Evolutionary conservation across 768 basidiomycete genomes (phyloP), one percentile per base, ranked within the genome.

Genomic region (Russula ochroleuca): DNA sequence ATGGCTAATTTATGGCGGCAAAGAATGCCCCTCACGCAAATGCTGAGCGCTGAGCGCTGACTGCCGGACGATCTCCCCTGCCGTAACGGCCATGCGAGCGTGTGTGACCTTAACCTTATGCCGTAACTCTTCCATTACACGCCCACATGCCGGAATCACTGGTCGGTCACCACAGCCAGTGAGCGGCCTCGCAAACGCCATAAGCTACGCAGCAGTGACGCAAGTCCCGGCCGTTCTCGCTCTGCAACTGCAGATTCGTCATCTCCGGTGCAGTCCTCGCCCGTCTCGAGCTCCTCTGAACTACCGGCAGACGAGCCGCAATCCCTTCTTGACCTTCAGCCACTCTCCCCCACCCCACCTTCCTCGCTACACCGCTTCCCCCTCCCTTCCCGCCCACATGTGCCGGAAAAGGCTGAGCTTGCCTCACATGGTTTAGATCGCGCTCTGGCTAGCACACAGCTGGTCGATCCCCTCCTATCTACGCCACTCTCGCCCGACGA

Each of bases 361-460:
- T 72, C 78, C 3, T 66, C 79, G 10, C 80, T 93, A 1, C 86
- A 87, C 0, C 80, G 80, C 0, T 92, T 94, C 71, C 88, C 92
- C 9, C 73, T 83, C 10, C 88, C 90, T 5, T 76, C 77, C 7
- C 76, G 81, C 21, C 91, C 90, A 0, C 75, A 84, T 69, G 83
- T 85, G 1, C 90, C 91, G 2, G 85, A 88, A 19, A 85, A 85
- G 72, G 78, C 82, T 3, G 77, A 79, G n/a, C 83, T 94, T 21
- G 86, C 86, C 10, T 75, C 88, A 37, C 91, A 92, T 72, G 91
- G 92, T 14, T 78, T 94, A 15, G 90, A 94, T 73, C 79, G 80
- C 69, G 88, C 86, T 28, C 75, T 94, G 5, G 72, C 87, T 11
- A 80, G 81, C 57, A 92, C 92, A 4, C 83, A 87, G 66, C 67